These are phyloP conservation scores for Leccinum griseonigrum DNA, from an alignment of 1,284 basidiomycete species.

Conservation along the genomic window DNA sequence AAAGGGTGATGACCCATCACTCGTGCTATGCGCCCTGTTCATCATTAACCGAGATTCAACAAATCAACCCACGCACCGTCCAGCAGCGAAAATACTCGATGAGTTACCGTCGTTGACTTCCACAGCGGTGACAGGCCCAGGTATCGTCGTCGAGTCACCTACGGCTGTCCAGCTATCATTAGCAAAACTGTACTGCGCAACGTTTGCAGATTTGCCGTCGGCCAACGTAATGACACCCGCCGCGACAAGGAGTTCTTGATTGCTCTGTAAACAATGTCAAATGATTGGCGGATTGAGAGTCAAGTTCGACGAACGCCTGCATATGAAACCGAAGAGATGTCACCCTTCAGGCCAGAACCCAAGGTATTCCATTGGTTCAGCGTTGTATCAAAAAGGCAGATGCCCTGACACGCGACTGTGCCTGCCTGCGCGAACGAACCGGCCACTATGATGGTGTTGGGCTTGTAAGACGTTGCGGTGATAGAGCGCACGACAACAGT, in stretches of 20 bases:
- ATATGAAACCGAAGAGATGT: conserved; percentile 77
- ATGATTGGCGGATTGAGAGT: neutral
- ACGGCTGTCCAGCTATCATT: conserved; percentile 76
- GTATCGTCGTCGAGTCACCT: conserved; percentile 63
- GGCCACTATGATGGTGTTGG: conserved; percentile 74
- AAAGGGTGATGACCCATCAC: conserved; percentile 64
- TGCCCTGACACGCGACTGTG: conserved; percentile 68
- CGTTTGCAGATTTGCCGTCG: conserved; percentile 59
- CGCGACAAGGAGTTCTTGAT: conserved; percentile 64
- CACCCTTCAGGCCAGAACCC: conserved; percentile 81
- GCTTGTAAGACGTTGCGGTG: conserved; percentile 58
- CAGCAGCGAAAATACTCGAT: conserved; percentile 88
- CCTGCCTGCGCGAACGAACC: conserved; percentile 86
- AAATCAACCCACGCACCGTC: conserved; percentile 50
- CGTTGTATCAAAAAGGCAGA: conserved; percentile 76
- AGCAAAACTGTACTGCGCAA: conserved; percentile 68
- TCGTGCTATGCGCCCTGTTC: conserved; percentile 39
- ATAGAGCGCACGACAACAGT: conserved; percentile 75
- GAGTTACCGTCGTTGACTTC: conserved; percentile 80
- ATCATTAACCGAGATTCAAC: neutral
- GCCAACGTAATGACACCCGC: conserved; percentile 73
- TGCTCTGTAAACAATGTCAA: conserved; percentile 40
- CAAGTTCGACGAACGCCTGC: conserved; percentile 61
- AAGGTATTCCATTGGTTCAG: conserved; percentile 78
- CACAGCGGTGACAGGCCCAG: conserved; percentile 88